Base-by-base conservation (phyloP, 1,284 basidiomycete species). In the Trametes sp. region DNA sequence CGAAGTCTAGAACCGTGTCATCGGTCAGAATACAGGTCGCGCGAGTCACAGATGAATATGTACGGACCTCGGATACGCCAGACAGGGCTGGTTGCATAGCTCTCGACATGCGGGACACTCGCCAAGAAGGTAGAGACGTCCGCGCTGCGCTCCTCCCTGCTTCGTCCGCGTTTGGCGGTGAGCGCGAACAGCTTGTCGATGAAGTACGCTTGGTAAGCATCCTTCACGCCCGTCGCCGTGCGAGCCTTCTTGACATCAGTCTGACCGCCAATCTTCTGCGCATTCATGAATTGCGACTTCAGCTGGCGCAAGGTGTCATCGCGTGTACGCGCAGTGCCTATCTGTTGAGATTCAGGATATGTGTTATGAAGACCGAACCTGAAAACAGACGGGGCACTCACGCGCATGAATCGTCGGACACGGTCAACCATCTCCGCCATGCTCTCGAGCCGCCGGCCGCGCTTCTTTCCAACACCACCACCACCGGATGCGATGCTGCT, bases 1-100 rank as follows among this genome's bases (percentile, higher is more conserved):
- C 72, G 14, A 78, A 59, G 24, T 64, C 76, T 78, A n/a, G 8
- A 11, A 24, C n/a, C n/a, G 19, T 2, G 14, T 6, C n/a, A n/a
- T n/a, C n/a, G n/a, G n/a, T n/a, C n/a, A n/a, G n/a, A n/a, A n/a
- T n/a, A n/a, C n/a, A n/a, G n/a, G n/a, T n/a, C n/a, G n/a, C n/a
- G n/a, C n/a, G n/a, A n/a, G n/a, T n/a, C n/a, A n/a, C n/a, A n/a
- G n/a, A 2, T 23, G 48, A 28, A 28, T 24, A 28, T 13, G 42
- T 26, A 21, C 53, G 21, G 1, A 70, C 70, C 68, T 42, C 54
- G 41, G 19, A 73, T 68, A 0, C 59, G 45, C 67, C 63, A 69
- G 1, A 70, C 62, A 1, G 70, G 70, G 36, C 65, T 73, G 4
- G 45, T 58, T 0, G 57, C 49, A 2, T 21, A 5, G 2, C 52